phyloP scores from a whole-genome alignment of 352 stramenopile genomes.

The Phytopythium aichiense region DNA sequence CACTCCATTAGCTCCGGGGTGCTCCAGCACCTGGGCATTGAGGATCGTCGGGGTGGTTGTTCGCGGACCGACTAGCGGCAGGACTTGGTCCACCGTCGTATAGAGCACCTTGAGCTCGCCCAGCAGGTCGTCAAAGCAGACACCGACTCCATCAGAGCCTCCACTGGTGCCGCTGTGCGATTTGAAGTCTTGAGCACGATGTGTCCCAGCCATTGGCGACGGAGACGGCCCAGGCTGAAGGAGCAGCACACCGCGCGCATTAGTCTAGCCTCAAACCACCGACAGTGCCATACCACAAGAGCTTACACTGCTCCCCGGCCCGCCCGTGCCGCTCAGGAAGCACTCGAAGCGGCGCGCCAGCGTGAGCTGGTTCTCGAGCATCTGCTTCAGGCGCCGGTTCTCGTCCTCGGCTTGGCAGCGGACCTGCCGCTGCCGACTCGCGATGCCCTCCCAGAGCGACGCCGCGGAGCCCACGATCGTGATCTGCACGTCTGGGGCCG shows the following conservation, averaged over 20 bases:
- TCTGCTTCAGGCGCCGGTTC: slow-evolving; percentile 10
- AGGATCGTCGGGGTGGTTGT: not conserved
- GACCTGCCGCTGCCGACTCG: slow-evolving; percentile 2
- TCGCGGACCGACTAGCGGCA: not conserved
- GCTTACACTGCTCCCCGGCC: not conserved
- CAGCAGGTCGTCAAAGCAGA: not conserved
- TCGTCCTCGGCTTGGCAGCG: slow-evolving; percentile 6
- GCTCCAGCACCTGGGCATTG: not conserved
- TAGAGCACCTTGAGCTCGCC: slow-evolving; percentile 2
- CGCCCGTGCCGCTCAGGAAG: not conserved
- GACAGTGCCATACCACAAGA: too few species aligned
- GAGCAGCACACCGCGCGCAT: not conserved
- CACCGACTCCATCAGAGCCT: not conserved
- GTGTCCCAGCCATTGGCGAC: not conserved
- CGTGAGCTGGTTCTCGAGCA: slow-evolving; percentile 10
- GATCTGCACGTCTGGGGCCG: not conserved
- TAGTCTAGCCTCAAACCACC: not conserved
- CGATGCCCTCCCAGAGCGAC: slow-evolving; percentile 13
- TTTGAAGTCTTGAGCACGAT: not conserved
- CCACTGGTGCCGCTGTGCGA: not conserved
- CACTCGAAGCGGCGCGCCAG: slow-evolving; percentile 9
- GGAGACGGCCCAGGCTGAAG: not conserved
- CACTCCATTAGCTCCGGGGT: not conserved
- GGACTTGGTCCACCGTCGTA: not conserved
- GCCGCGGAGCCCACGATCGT: not conserved